Conservation (phyloP, 768 basidiomycete species). For the Coprinopsis cinerea region DNA sequence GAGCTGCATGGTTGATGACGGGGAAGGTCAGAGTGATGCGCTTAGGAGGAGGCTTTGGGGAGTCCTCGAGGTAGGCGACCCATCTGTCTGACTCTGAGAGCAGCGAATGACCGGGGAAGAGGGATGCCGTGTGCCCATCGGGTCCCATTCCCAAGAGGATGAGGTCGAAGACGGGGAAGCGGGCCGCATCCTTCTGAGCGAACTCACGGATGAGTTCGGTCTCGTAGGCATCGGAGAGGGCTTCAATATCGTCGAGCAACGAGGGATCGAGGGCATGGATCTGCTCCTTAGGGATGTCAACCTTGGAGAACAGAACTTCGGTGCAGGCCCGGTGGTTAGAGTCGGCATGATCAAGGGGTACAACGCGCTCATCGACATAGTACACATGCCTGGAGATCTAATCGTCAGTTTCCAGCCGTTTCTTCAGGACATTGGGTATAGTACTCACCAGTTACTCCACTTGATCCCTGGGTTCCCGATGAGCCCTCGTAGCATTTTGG, state of each 20-base stretch:
- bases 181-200: slow-evolving; percentile 86
- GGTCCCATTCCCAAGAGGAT: slow-evolving; percentile 95
- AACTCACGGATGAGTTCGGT: slow-evolving; percentile 84
- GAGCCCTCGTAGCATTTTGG: slow-evolving; percentile 72
- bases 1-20: slow-evolving; percentile 83
- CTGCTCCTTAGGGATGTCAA: slow-evolving; percentile 68
- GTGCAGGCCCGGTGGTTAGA: slow-evolving; percentile 84
- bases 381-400: slow-evolving; percentile 77
- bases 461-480: slow-evolving; percentile 58
- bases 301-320: slow-evolving; percentile 71
- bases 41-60: slow-evolving; percentile 86
- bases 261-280: slow-evolving; percentile 78
- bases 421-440: neutral
- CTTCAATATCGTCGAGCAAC: slow-evolving; percentile 68
- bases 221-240: slow-evolving; percentile 77
- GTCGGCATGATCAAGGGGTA: slow-evolving; percentile 88
- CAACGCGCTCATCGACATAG: slow-evolving; percentile 94
- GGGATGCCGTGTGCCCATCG: slow-evolving; percentile 96
- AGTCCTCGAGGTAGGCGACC: slow-evolving; percentile 91
- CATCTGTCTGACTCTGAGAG: slow-evolving; percentile 86
- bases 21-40: slow-evolving; percentile 91
- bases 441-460: slow-evolving; percentile 91
- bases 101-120: slow-evolving; percentile 91
- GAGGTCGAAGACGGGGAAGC: slow-evolving; percentile 97
- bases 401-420: neutral